Evolutionary conservation across 768 basidiomycete species (phyloP).

Genomic region (Myochromella boudieri): DNA sequence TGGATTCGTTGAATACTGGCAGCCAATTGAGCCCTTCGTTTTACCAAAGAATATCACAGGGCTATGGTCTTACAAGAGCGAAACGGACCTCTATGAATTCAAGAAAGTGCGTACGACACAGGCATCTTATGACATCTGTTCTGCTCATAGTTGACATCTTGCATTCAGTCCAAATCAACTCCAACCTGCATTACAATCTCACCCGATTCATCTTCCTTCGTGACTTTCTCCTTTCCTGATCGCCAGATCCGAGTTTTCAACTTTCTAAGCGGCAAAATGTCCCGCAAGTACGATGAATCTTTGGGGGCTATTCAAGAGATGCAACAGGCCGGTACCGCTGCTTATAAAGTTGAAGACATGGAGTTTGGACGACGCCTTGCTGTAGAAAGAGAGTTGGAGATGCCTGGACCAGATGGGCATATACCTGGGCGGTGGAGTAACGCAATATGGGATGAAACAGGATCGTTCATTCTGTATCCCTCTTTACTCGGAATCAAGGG

Average conservation of each 20-base stretch:
- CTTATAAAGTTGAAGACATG: conserved; percentile 96
- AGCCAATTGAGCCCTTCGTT: conserved; percentile 85
- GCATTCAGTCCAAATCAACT: conserved; percentile 76
- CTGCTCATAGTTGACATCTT: not conserved
- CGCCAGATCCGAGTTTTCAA: conserved; percentile 93
- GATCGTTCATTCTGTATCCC: conserved; percentile 91
- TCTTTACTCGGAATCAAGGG: conserved; percentile 95
- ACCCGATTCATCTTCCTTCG: conserved; percentile 85
- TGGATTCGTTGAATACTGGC: conserved; percentile 97
- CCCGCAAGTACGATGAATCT: conserved; percentile 94
- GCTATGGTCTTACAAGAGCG: conserved; percentile 88
- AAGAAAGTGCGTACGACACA: conserved; percentile 69
- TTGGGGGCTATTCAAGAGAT: conserved; percentile 93
- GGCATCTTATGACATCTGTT: not conserved
- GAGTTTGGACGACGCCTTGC: conserved; percentile 98
- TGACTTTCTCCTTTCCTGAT: conserved; percentile 91
- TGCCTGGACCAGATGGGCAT: conserved; percentile 71
- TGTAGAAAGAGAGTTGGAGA: conserved; percentile 86
- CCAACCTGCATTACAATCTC: conserved; percentile 93
- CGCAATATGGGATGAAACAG: conserved; percentile 97
- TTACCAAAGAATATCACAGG: conserved; percentile 74
- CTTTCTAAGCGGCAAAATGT: conserved; percentile 86
- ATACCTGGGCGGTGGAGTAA: conserved; percentile 81
- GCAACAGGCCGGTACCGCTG: conserved; percentile 96
- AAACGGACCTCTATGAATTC: conserved; percentile 95